Evolutionary conservation across 129 eudicot species (phyloP), one percentile per base, ranked within the genome.

Genomic region (Chrysanthemum seticuspe): DNA sequence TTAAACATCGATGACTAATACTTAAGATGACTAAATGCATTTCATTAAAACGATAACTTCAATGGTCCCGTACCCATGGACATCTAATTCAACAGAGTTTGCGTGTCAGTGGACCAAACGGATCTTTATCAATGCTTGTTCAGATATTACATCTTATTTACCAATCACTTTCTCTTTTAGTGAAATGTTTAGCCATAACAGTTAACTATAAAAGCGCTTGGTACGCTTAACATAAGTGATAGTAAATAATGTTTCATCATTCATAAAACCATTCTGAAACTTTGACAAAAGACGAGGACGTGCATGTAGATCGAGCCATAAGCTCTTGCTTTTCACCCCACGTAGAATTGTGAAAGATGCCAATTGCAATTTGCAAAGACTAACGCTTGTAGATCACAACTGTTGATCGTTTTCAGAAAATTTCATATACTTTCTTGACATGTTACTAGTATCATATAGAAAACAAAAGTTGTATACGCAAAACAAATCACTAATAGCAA

Each of bases 11-110:
- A 64, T 10, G 77, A 78, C 77, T 54, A 45, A 57, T 40, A 55
- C 12, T 71, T 63, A 66, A 61, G 47, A 11, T 50, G 76, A 62
- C 76, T 71, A 40, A 31, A 62, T 51, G 76, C 65, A 61, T 69
- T 61, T 71, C 70, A 62, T 67, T 45, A 67, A 67, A 47, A 56
- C 10, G 25, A 52, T 77, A 70, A 23, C 50, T 51, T 69, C 58
- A 36, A 77, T 70, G 81, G 72, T 45, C 66, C 76, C 52, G 47
- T 47, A 45, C 16, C 40, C 16, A 12, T 23, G 16, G 52, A 68
- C 50, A 52, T 76, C 63, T 48, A 14, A 52, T 52, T 64, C 59
- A 78, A 78, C 51, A 36, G 15, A 70, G 71, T 25, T 77, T 36
- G 76, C 49, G 81, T 77, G 71, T 63, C 63, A 70, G 54, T 13